Evolutionary conservation across 352 stramenopile genomes (phyloP).

Genomic region (Peronosclerospora sorghi): DNA sequence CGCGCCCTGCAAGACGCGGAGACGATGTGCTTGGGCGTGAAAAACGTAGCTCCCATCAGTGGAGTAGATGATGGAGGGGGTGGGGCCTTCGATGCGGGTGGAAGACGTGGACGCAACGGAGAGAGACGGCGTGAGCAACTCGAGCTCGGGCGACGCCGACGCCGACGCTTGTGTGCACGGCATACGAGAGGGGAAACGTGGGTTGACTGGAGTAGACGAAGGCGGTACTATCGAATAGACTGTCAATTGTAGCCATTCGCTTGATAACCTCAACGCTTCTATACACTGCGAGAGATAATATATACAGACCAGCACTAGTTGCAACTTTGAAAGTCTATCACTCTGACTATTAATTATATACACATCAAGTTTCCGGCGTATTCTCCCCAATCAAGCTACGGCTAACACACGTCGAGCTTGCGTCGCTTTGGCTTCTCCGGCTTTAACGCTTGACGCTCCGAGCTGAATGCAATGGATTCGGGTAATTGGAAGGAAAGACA

Average conservation of each 20-base stretch:
- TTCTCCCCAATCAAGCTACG: slow-evolving; percentile 1
- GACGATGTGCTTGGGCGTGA: slow-evolving; percentile 57
- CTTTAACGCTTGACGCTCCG: slow-evolving; percentile 24
- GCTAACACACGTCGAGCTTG: slow-evolving; percentile 24
- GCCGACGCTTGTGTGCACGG: no score
- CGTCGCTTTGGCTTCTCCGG: slow-evolving; percentile 40
- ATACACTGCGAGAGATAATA: no score
- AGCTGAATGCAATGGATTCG: slow-evolving; percentile 47
- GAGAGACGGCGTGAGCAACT: slow-evolving; percentile 25
- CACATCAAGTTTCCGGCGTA: no score
- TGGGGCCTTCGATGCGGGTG: not conserved
- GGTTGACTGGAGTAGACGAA: no score
- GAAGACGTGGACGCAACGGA: slow-evolving; percentile 21
- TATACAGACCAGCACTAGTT: no score
- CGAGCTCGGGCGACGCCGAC: slow-evolving; percentile 3
- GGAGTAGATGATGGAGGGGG: slow-evolving; percentile 23
- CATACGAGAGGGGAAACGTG: no score
- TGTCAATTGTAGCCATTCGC: no score
- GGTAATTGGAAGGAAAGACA: slow-evolving; percentile 93
- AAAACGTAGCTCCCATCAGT: slow-evolving; percentile 64
- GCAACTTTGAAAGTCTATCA: no score
- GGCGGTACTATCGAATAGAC: no score
- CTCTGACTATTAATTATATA: no score
- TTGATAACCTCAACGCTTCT: no score
- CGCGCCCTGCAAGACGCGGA: slow-evolving; percentile 58